phyloP scores from a whole-genome alignment of 176 grass and related monocot genomes.

The Carex cristatella region DNA sequence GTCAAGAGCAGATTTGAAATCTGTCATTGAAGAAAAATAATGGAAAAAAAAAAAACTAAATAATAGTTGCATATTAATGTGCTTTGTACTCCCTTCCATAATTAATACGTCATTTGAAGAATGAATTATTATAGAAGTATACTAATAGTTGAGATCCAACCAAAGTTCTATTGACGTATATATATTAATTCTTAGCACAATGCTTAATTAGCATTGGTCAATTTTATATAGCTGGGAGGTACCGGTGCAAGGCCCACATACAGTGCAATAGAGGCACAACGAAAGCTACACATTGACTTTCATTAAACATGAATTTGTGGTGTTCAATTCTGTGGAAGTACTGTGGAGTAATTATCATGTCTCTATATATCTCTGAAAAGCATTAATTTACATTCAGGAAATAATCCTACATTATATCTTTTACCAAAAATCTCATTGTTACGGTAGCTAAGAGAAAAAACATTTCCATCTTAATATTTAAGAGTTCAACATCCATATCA shows the following conservation, averaged over 20 bases:
- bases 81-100: neutral
- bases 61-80: neutral
- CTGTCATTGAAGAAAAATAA: neutral
- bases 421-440: neutral
- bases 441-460: neutral
- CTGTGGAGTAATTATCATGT: neutral
- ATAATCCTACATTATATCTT: neutral
- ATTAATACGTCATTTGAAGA: neutral
- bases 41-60: neutral
- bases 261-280: neutral
- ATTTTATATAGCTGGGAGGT: slow-evolving; percentile 9
- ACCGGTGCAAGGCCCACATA: neutral
- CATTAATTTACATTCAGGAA: neutral
- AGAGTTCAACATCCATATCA: too few species aligned
- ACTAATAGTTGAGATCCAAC: neutral
- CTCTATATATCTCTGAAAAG: neutral
- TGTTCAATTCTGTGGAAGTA: neutral
- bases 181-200: neutral
- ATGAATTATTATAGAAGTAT: neutral
- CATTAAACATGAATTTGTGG: neutral
- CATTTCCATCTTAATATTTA: too few species aligned
- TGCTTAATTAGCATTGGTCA: neutral
- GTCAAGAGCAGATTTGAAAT: neutral
- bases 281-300: slow-evolving; percentile 5
- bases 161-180: neutral